Conservation (phyloP, 2,329 filamentous ascomycete genomes). For the Ophiostoma populinum region DNA sequence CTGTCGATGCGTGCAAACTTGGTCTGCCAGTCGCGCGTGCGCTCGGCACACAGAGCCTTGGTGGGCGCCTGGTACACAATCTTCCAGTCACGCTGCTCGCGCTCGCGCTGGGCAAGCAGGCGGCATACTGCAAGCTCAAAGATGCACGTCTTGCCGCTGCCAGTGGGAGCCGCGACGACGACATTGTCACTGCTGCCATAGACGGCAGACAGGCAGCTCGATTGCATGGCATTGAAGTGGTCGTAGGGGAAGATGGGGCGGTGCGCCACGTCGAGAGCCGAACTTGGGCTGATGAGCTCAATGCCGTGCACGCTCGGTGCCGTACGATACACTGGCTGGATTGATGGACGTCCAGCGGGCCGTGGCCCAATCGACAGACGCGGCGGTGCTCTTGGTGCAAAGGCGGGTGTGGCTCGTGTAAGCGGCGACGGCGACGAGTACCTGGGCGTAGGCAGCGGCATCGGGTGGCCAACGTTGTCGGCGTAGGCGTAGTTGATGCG, state of each 20-base stretch:
- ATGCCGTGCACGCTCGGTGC: slow-evolving; percentile 16
- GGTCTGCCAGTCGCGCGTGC: slow-evolving; percentile 57
- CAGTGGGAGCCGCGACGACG: slow-evolving; percentile 66
- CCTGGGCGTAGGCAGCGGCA: slow-evolving; percentile 3
- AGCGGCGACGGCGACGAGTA: slow-evolving; percentile 2
- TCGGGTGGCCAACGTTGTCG: not conserved
- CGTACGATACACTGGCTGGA: not conserved
- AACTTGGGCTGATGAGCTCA: slow-evolving; percentile 21
- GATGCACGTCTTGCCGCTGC: slow-evolving; percentile 69
- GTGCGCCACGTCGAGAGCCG: slow-evolving; percentile 46
- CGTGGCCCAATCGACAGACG: too few relatives aligned
- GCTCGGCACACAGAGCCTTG: slow-evolving; percentile 65
- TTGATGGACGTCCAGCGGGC: too few relatives aligned
- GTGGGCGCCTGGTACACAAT: slow-evolving; percentile 75
- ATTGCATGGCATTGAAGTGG: slow-evolving; percentile 69
- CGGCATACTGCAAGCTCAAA: slow-evolving; percentile 71
- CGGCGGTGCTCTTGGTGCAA: too few relatives aligned
- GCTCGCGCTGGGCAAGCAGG: slow-evolving; percentile 36
- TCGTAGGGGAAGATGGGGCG: slow-evolving; percentile 54
- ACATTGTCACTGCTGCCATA: slow-evolving; percentile 58
- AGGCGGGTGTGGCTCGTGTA: too few relatives aligned
- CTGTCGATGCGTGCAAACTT: too few relatives aligned
- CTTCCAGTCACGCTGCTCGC: slow-evolving; percentile 44
- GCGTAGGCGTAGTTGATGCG: too few relatives aligned
- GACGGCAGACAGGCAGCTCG: slow-evolving; percentile 52